A percentile compares a stretch with the other conserved stretches of the same genome.
Conservation (phyloP, 805 yeast species). For the Gaillardinia entomophila region DNA sequence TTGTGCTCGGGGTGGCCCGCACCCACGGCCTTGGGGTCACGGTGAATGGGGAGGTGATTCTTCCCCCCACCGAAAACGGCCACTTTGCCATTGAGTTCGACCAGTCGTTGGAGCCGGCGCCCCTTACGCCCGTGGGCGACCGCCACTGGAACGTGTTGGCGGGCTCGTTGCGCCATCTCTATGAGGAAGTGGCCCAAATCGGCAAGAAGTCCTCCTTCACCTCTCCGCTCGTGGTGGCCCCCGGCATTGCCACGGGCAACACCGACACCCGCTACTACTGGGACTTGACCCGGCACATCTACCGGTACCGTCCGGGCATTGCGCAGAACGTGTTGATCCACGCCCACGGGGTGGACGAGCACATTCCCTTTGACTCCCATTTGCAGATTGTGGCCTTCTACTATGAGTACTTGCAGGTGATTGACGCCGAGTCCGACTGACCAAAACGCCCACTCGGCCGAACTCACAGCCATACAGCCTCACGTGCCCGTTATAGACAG, state of each 20-base stretch:
- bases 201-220: constrained; percentile 10
- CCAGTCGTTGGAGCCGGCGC: constrained; percentile 44
- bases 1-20: constrained; percentile 38
- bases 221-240: constrained; percentile 34
- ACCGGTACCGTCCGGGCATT: constrained; percentile 51
- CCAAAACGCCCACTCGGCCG: too few species aligned
- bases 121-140: constrained; percentile 43
- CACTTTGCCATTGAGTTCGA: constrained; percentile 27
- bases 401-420: constrained; percentile 45
- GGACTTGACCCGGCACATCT: constrained; percentile 55
- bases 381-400: constrained; percentile 52
- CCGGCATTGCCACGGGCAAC: constrained; percentile 51
- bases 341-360: constrained; percentile 64
- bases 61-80: constrained; percentile 31
- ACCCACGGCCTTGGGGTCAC: constrained; percentile 45
- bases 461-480: too few species aligned
- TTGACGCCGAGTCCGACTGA: constrained; percentile 18
- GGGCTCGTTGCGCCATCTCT: constrained; percentile 58
- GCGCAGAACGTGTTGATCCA: constrained; percentile 27
- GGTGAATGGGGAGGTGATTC: constrained; percentile 22
- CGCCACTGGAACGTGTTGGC: constrained; percentile 51
- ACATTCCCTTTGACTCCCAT: constrained; percentile 49
- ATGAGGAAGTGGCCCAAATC: constrained; percentile 46
- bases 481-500: too few species aligned
- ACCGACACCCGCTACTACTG: constrained; percentile 61